Evolutionary conservation across 805 yeast species (phyloP).

Genomic region (Saturnispora gosingensis): DNA sequence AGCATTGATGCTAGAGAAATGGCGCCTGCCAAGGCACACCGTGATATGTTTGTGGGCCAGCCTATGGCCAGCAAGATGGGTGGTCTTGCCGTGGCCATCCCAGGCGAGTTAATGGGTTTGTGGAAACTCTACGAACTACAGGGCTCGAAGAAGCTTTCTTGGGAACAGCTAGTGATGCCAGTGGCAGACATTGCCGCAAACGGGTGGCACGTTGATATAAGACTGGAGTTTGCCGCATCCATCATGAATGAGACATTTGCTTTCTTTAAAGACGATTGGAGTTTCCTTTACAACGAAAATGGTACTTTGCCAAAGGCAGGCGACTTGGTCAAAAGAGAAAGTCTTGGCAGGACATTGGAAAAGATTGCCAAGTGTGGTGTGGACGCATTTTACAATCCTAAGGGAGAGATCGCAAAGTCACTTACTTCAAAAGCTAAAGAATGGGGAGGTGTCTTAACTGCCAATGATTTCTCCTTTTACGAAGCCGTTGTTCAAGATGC

Average conservation of each 20-base stretch:
- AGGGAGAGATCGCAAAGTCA: slow-evolving; percentile 59
- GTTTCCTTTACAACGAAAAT: slow-evolving; percentile 35
- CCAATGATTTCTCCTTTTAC: slow-evolving; percentile 61
- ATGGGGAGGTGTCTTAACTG: slow-evolving; percentile 59
- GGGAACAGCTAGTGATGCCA: slow-evolving; percentile 70
- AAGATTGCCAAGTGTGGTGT: slow-evolving; percentile 70
- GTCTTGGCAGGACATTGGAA: slow-evolving; percentile 57
- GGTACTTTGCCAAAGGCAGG: slow-evolving; percentile 37
- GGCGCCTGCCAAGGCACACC: slow-evolving; percentile 60
- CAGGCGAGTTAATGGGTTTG: slow-evolving; percentile 88
- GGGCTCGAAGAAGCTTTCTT: slow-evolving; percentile 61
- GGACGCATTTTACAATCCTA: slow-evolving; percentile 73
- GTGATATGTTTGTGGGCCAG: slow-evolving; percentile 50
- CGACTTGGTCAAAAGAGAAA: slow-evolving; percentile 50
- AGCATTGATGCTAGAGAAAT: slow-evolving; percentile 81
- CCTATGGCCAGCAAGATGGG: slow-evolving; percentile 55
- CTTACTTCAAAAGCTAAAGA: slow-evolving; percentile 41
- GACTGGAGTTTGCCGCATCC: slow-evolving; percentile 35
- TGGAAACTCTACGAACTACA: slow-evolving; percentile 48
- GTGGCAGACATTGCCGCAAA: slow-evolving; percentile 53
- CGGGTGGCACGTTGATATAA: slow-evolving; percentile 53
- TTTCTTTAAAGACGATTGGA: slow-evolving; percentile 40
- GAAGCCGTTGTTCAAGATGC: slow-evolving; percentile 40
- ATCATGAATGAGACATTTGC: slow-evolving; percentile 28
- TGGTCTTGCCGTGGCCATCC: slow-evolving; percentile 82